Base-by-base conservation (phyloP, 306 rosid species). In the Fragaria ananassa region DNA sequence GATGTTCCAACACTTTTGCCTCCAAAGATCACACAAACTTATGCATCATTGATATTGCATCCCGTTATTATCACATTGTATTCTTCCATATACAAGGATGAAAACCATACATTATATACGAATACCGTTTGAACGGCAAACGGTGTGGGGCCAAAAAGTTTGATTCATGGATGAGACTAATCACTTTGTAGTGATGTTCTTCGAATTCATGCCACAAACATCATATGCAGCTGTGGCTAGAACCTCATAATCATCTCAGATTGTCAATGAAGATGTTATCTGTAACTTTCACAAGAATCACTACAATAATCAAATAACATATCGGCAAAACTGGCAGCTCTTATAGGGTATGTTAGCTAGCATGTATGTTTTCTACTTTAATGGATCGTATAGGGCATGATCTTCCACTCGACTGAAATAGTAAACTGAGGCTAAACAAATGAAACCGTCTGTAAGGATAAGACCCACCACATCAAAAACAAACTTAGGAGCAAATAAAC, bases 401-500 rank as follows among this genome's bases (percentile, higher is more conserved):
- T 74, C 78, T 60, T 74, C 58, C 14, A 45, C 78, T 29, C 50
- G 74, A 76, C 80, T 79, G 64, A 90, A 85, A 83, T 86, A 92
- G 88, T 83, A 95, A 62, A 86, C 79, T 15, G 96, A 90, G 65
- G 98, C 90, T 77, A 88, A 76, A 85, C 98, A 92, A 31, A 88
- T 83, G 25, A 86, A 82, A 70, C 83, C 41, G 74, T 92, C 98
- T 6, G 97, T 85, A 50, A 92, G 88, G 66, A 87, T 39, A 61
- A 95, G 96, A 84, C 87, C 87, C 65, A 74, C 88, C 72, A 89
- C 93, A 73, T 92, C 98, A 42, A 95, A 92, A 77, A 92, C 96
- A 80, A 89, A 95, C 89, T 95, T 95, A 0, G 98, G 98, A 73
- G 98, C 97, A 84, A 95, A 95, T 83, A 95, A 87, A 49, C 97